phyloP scores from a whole-genome alignment of 352 stramenopile genomes.

The Pythium monospermum region DNA sequence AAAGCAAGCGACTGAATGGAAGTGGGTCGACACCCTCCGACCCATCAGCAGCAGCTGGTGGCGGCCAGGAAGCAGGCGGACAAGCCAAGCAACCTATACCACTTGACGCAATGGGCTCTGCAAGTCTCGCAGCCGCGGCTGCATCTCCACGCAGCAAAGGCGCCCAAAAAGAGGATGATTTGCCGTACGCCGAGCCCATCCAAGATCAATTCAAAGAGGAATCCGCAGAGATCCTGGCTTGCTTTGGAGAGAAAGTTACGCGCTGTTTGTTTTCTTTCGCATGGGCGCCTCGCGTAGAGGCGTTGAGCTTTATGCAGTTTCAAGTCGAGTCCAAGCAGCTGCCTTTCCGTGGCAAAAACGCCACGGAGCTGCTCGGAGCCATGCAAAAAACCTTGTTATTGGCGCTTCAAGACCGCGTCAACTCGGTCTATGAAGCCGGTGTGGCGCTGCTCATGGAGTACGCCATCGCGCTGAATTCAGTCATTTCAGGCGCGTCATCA shows the following conservation, averaged over 20 bases:
- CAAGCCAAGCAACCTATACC: too few species aligned
- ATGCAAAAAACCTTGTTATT: slow-evolving; percentile 55
- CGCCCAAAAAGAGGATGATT: slow-evolving; percentile 60
- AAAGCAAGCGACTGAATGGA: slow-evolving; percentile 53
- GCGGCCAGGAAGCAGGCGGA: too few species aligned
- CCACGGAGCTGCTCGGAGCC: slow-evolving; percentile 20
- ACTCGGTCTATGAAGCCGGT: slow-evolving; percentile 70
- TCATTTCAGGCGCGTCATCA: slow-evolving; percentile 9
- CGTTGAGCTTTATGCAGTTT: slow-evolving; percentile 68
- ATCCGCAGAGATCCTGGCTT: slow-evolving; percentile 33
- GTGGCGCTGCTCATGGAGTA: slow-evolving; percentile 72
- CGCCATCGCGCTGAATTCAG: slow-evolving; percentile 46
- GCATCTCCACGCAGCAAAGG: slow-evolving; percentile 42
- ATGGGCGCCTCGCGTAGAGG: slow-evolving; percentile 76
- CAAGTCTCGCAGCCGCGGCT: slow-evolving; percentile 12
- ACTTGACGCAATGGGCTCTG: slow-evolving; percentile 2
- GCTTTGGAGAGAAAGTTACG: slow-evolving; percentile 70
- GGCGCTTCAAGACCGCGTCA: slow-evolving; percentile 70
- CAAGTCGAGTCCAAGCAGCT: slow-evolving; percentile 53
- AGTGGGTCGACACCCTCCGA: not conserved
- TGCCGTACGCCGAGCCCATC: slow-evolving; percentile 76
- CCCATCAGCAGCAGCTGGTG: too few species aligned
- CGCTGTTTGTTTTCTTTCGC: slow-evolving; percentile 77
- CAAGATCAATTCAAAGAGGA: slow-evolving; percentile 53
- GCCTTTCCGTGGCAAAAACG: slow-evolving; percentile 30